phyloP scores from a whole-genome alignment of 257 asterid genomes.

The Solanum pennellii region DNA sequence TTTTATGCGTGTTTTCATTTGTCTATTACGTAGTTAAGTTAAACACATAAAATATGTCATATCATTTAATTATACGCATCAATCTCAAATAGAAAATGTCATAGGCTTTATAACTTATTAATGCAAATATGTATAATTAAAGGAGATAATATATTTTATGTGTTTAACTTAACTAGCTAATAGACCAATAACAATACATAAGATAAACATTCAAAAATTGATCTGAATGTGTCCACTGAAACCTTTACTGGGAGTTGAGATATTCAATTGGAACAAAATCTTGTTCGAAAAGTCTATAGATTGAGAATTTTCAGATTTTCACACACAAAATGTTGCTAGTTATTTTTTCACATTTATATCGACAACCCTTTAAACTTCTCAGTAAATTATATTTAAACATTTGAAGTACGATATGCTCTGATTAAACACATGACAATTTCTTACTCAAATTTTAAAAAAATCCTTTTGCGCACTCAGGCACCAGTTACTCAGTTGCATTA shows the following conservation, averaged over 20 bases:
- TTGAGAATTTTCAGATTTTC: not conserved
- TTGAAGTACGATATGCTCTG: not conserved
- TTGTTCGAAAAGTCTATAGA: not conserved
- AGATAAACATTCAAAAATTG: not conserved
- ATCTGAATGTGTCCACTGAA: not conserved
- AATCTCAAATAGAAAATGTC: not conserved
- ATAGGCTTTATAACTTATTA: not conserved
- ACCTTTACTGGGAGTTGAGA: not conserved
- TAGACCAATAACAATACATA: not conserved
- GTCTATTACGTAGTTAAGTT: not conserved
- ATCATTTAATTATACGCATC: not conserved
- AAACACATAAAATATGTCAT: not conserved
- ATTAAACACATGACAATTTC: not conserved
- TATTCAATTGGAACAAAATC: not conserved
- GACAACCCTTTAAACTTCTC: not conserved
- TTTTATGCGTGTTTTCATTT: not conserved
- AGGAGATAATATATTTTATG: not conserved
- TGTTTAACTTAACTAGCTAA: not conserved
- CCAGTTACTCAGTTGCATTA: not conserved
- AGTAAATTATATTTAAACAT: not conserved
- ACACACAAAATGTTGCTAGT: not conserved
- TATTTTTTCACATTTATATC: not conserved
- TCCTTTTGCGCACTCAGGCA: rapidly evolving
- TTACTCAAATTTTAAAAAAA: not conserved
- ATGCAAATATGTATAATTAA: not conserved